Evolutionary conservation across 2,329 filamentous ascomycete genomes (phyloP).

Genomic region (Xylaria polymorpha): DNA sequence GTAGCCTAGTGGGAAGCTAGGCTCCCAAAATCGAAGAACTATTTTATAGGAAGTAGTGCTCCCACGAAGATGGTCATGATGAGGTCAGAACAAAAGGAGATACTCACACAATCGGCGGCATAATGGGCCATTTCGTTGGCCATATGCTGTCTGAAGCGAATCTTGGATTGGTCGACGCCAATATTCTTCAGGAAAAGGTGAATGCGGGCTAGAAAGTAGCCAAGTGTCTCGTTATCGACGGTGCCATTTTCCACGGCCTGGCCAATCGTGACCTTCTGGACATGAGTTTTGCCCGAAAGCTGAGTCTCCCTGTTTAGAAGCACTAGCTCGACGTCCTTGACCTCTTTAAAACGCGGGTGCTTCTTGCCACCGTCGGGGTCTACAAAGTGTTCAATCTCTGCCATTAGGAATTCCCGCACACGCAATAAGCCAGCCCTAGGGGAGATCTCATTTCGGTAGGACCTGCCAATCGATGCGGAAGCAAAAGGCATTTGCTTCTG

Average conservation of each 20-base stretch:
- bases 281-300: conserved; percentile 83
- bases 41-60: neutral
- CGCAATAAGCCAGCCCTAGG: conserved; percentile 90
- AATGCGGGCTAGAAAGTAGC: conserved; percentile 96
- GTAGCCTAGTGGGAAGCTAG: neutral
- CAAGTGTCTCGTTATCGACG: conserved; percentile 97
- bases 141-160: conserved; percentile 98
- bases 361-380: conserved; percentile 96
- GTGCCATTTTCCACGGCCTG: conserved; percentile 84
- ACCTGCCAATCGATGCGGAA: conserved; percentile 96
- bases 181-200: conserved; percentile 90
- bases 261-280: conserved; percentile 80
- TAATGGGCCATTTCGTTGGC: conserved; percentile 74
- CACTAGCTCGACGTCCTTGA: conserved; percentile 84
- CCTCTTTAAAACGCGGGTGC: conserved; percentile 86
- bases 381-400: conserved; percentile 97
- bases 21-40: neutral
- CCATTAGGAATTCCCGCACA: conserved; percentile 98
- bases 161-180: conserved; percentile 86
- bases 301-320: conserved; percentile 89
- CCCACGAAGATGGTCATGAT: neutral
- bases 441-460: conserved; percentile 98
- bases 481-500: conserved; percentile 96
- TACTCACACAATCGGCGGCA: conserved; percentile 79
- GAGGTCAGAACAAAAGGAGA: neutral